A percentile compares a stretch with the other conserved stretches of the same genome.
Evolutionary conservation across 179 eudicot genomes (phyloP).

Genomic region (Silene noctiflora): DNA sequence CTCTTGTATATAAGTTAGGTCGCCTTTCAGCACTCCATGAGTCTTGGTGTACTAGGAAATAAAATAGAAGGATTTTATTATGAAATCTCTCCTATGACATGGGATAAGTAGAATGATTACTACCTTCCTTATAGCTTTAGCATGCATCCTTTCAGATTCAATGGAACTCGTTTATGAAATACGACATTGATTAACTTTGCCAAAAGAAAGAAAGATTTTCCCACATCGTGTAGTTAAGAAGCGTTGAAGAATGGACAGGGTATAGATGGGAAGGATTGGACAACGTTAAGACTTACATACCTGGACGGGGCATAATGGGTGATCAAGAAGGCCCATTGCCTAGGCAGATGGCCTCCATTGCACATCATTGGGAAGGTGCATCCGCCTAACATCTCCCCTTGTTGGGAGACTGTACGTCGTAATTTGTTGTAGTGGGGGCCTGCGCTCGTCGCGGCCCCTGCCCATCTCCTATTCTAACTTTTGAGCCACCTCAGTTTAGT

Average conservation of each 20-base stretch:
- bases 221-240: constrained; percentile 15
- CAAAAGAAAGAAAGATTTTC: background rate
- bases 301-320: constrained; percentile 38
- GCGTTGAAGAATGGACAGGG: background rate
- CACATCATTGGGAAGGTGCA: constrained; percentile 31
- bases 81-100: too few species aligned
- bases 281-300: constrained; percentile 22
- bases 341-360: constrained; percentile 33
- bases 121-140: too few species aligned
- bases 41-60: too few species aligned
- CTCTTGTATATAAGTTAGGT: too few species aligned
- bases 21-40: too few species aligned
- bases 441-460: constrained; percentile 49
- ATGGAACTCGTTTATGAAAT: too few species aligned
- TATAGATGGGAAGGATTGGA: constrained; percentile 7
- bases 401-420: constrained; percentile 48
- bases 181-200: too few species aligned
- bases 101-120: too few species aligned
- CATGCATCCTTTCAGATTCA: too few species aligned
- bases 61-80: too few species aligned
- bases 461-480: background rate
- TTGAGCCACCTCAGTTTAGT: too few species aligned
- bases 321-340: constrained; percentile 33
- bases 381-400: constrained; percentile 39
- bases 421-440: constrained; percentile 43